A percentile compares a stretch with the other conserved stretches of the same genome.
These are phyloP conservation scores for Helianthus tuberosus DNA, from an alignment of 129 eudicot species.

Conservation along the genomic window DNA sequence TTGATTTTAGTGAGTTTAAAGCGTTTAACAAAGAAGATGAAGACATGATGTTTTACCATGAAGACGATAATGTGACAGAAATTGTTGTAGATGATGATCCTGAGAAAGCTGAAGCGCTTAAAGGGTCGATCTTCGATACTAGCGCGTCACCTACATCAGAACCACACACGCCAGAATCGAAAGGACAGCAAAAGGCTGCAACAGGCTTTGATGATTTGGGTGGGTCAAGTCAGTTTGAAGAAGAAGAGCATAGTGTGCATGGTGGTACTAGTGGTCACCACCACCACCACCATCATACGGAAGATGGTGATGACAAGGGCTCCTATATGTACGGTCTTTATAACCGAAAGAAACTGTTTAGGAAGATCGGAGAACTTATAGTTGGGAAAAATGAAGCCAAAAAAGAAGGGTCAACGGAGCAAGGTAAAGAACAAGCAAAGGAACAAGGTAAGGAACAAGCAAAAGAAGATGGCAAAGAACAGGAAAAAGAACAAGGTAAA, in stretches of 20 bases:
- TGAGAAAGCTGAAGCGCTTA: slow-evolving; percentile 67
- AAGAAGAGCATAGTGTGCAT: slow-evolving; percentile 32
- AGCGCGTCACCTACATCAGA: slow-evolving; percentile 46
- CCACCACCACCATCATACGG: slow-evolving; percentile 20
- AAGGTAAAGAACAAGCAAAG: slow-evolving; percentile 1
- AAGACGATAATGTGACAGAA: slow-evolving; percentile 25
- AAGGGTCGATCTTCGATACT: slow-evolving; percentile 79
- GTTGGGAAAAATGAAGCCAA: slow-evolving; percentile 35
- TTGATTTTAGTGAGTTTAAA: slow-evolving; percentile 54
- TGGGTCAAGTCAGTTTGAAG: slow-evolving; percentile 38
- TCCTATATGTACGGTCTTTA: slow-evolving; percentile 19
- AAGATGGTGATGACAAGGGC: slow-evolving; percentile 35
- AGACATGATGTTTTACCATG: not conserved
- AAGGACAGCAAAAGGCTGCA: slow-evolving; percentile 24
- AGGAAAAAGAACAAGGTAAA: not conserved
- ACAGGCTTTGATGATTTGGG: slow-evolving; percentile 36
- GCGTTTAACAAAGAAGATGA: slow-evolving; percentile 34
- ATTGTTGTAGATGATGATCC: slow-evolving; percentile 57
- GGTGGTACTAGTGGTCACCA: slow-evolving; percentile 19
- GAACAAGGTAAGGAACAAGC: slow-evolving; percentile 9
- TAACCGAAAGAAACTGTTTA: slow-evolving; percentile 41
- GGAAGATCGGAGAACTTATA: slow-evolving; percentile 58
- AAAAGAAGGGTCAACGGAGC: slow-evolving; percentile 29
- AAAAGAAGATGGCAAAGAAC: slow-evolving; percentile 20
- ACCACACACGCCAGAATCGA: slow-evolving; percentile 38